Evolutionary conservation across 148 eudicot species (phyloP), one percentile per base, ranked within the genome.

Genomic region (Tetragonia tetragonoides): DNA sequence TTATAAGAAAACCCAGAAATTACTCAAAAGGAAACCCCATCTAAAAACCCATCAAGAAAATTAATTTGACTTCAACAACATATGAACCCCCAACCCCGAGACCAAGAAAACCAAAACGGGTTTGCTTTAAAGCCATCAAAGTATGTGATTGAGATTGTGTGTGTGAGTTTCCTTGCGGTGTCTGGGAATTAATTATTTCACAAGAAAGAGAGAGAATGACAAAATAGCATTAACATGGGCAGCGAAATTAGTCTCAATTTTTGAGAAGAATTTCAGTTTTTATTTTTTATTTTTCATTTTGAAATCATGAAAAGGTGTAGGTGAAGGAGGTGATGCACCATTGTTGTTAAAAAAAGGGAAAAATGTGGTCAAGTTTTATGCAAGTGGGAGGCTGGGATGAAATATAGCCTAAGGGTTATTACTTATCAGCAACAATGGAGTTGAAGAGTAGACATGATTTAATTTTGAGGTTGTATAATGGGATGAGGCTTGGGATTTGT

Each of bases 341-440:
- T 76, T 93, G 86, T 66, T 93, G 89, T 76, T 93, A 81, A 90
- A 93, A 67, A 97, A 95, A 81, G 99, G 95, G 38, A 94, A 91
- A 60, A 93, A 83, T 62, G 93, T 91, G 76, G 91, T 95, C 54
- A 90, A 88, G 72, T 95, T 95, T 69, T 95, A 93, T 28, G 97
- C 97, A 0, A 95, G 97, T 51, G 99, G 97, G 18, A 73, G 99
- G n/a, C n/a, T n/a, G n/a, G n/a, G n/a, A n/a, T n/a, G 88, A 77
- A 97, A 72, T 93, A 70, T 63, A 93, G 99, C 59, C 89, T n/a
- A 89, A 79, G 97, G 97, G 6, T 64, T 95, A 83, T 61, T 95
- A n/a, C n/a, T n/a, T n/a, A n/a, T n/a, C n/a, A 83, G 99, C 97
- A 0, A 95, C 97, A 0, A 83, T 93, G 89, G 99, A 95, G 91